Evolutionary conservation across 2,329 filamentous ascomycete species (phyloP), one percentile per base, ranked within the genome.

Genomic region (Golovinomyces cichoracearum): DNA sequence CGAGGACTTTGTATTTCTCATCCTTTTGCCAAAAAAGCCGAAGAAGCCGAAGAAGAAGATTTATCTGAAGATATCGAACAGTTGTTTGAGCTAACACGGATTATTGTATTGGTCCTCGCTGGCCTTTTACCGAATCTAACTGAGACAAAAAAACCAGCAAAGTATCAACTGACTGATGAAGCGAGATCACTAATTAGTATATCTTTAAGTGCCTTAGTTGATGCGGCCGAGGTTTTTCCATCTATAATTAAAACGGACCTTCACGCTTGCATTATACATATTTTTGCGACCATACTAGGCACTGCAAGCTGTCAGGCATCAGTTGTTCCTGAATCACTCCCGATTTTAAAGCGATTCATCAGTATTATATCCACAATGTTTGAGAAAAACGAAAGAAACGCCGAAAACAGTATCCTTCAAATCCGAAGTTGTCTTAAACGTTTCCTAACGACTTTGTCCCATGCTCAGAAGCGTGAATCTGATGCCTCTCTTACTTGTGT

Each of bases 21-120:
- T 62, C 88, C 88, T 2, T 92, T 86, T 1, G 88, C 90, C 2
- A 76, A 83, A 53, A 76, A 74, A 55, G 69, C 73, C 45, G 69
- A 76, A 53, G 70, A 73, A 53, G 66, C 71, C 26, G 75, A 79
- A 35, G 81, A 85, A 48, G 78, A 78, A 15, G 80, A 90, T 61
- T 67, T 98, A 10, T 93, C 84, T 0, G 90, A 98, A 58, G 90
- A 98, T 60, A 93, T 98, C 53, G 90, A 98, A 60, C 90, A 98
- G 63, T 71, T 98, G 0, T 98, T 98, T 58, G 90, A 98, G 63
- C 70, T 98, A 44, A 98, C 90, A 0, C 76, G 90, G 53, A 93
- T 94, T 60, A 94, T 95, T 53, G 88, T 95, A 15, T 69, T 98
- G 7, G 88, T 95, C 1, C 70, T 98, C 25, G 81, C 85, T 0